Base-by-base conservation (phyloP, 2,329 filamentous ascomycete genomes). In the Tolypocladium sp. region DNA sequence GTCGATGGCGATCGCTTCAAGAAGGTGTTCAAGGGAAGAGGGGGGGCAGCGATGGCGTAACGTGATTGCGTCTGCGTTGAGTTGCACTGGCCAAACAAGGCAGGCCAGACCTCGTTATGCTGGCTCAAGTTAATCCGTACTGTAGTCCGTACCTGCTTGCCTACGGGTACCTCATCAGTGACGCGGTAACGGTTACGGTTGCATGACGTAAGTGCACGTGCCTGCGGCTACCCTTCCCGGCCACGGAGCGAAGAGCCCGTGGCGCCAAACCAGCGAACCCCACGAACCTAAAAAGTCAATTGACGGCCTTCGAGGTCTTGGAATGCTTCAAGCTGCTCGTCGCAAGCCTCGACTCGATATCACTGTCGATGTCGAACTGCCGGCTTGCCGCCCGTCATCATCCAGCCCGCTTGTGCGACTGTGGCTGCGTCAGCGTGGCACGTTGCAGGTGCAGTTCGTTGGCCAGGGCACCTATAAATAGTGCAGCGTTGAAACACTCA, bases 61-160 rank as follows among this genome's bases (percentile, higher is more conserved):
- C 58, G 55, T 60, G 59, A 59, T 61, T 59, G 59, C 54, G 59
- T 63, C 46, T 49, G 33, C 40, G 52, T 46, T 33, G 38, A 22
- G 25, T 13, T 9, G 46, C 25, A 9, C 25, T 2, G 25, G 44
- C n/a, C 33, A 27, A 42, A 30, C 40, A 44, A 42, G 56, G 49
- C 57, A 42, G 38, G 25, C 35, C 30, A 35, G 37, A 38, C 20
- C 52, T 53, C n/a, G 35, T 25, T 55, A 42, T 33, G 22, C 49
- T 9, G n/a, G n/a, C n/a, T n/a, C n/a, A n/a, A n/a, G n/a, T n/a
- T n/a, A n/a, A n/a, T n/a, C n/a, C n/a, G n/a, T n/a, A n/a, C n/a
- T n/a, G n/a, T n/a, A n/a, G n/a, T 20, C 25, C 20, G 42, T n/a
- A 33, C 38, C 2, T 37, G 15, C 44, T 25, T 15, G 25, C 44